A percentile compares a stretch with the other conserved stretches of the same genome.
These are phyloP conservation scores for Dioscorea alata DNA, from an alignment of 106 monocot species.

Conservation along the genomic window DNA sequence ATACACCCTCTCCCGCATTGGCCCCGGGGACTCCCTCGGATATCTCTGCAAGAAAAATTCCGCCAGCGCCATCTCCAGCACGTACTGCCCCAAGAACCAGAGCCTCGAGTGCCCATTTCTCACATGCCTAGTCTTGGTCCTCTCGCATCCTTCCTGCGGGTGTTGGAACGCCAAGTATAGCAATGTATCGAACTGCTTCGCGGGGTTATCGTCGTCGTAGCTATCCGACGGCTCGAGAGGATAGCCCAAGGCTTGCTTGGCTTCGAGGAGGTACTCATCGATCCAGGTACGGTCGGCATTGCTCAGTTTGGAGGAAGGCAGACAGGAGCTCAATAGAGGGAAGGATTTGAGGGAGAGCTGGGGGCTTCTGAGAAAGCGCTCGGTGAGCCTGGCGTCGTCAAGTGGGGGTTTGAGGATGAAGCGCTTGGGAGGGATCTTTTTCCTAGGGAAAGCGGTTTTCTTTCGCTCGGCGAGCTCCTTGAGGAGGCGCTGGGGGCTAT, in stretches of 20 bases:
- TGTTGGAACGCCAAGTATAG: conserved; percentile 89
- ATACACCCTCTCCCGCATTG: conserved; percentile 89
- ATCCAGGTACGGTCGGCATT: conserved; percentile 84
- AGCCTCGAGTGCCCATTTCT: conserved; percentile 93
- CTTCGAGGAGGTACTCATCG: conserved; percentile 93
- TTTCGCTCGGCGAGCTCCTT: conserved; percentile 88
- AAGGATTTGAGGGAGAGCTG: conserved; percentile 87
- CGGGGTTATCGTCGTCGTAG: conserved; percentile 65
- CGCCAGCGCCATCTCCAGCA: conserved; percentile 70
- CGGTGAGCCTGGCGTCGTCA: conserved; percentile 69
- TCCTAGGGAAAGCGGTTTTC: conserved; percentile 55
- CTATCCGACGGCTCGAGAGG: conserved; percentile 61
- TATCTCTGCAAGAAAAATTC: conserved; percentile 94
- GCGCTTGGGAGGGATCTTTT: conserved; percentile 63
- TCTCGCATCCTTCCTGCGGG: conserved; percentile 41
- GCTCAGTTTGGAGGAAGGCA: conserved; percentile 65
- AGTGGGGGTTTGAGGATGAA: conserved; percentile 96
- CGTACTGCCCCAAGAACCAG: conserved; percentile 80
- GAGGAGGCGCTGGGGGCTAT: conserved; percentile 82
- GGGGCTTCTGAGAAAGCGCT: conserved; percentile 80
- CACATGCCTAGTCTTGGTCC: conserved; percentile 73
- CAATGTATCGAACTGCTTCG: conserved; percentile 79
- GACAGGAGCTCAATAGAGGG: conserved; percentile 80
- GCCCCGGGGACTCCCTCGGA: conserved; percentile 83
- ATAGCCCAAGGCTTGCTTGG: conserved; percentile 95